These are phyloP conservation scores for Zymoseptoria pseudotritici DNA, from an alignment of 2,329 filamentous ascomycete genomes.

Conservation along the genomic window DNA sequence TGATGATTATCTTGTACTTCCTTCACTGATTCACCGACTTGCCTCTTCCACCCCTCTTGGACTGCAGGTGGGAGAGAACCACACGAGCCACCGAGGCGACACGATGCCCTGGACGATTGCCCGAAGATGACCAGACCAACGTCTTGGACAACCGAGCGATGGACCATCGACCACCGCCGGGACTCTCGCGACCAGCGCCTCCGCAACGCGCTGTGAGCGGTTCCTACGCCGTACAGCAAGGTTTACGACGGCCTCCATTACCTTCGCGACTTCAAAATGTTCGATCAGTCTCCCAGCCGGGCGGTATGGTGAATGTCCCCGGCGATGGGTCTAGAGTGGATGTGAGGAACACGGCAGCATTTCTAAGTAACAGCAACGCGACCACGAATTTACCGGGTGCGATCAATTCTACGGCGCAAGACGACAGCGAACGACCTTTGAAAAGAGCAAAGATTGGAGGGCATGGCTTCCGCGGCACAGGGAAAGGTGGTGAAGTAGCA, in stretches of 20 bases:
- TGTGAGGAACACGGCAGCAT: conserved; percentile 15
- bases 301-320: conserved; percentile 21
- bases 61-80: neutral
- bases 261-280: conserved; percentile 29
- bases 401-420: conserved; percentile 18
- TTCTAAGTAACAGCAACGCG: conserved; percentile 11
- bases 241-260: conserved; percentile 16
- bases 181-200: conserved; percentile 17
- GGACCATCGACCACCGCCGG: conserved; percentile 21
- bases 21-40: neutral
- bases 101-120: neutral
- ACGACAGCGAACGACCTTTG: conserved; percentile 18
- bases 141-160: conserved; percentile 18
- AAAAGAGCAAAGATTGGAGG: conserved; percentile 22
- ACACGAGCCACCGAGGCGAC: neutral
- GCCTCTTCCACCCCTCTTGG: neutral
- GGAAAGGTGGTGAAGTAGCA: neutral
- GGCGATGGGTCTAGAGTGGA: conserved; percentile 11
- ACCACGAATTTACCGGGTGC: conserved; percentile 18
- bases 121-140: conserved; percentile 6
- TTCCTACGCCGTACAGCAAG: conserved; percentile 18
- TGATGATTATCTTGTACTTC: neutral
- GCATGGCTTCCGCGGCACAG: conserved; percentile 7
- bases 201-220: conserved; percentile 23
- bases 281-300: conserved; percentile 25